These are phyloP conservation scores for Plasmodium reichenowi DNA, from an alignment of 169 alveolate species.

Conservation along the genomic window DNA sequence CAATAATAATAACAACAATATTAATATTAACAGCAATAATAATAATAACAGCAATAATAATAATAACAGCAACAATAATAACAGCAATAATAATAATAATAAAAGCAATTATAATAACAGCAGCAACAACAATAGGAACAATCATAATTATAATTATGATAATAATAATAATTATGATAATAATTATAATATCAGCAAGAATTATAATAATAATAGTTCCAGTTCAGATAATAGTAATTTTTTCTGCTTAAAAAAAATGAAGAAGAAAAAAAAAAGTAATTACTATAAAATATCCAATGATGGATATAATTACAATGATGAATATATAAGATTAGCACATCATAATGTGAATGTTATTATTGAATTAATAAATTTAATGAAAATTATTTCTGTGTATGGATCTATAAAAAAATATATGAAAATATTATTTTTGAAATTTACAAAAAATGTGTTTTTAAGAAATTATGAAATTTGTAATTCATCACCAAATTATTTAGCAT, in stretches of 20 bases:
- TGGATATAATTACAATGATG: constrained; percentile 57
- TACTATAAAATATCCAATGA: constrained; percentile 52
- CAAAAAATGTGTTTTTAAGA: constrained; percentile 45
- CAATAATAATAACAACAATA: background rate
- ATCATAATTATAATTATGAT: too few species aligned
- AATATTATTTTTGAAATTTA: constrained; percentile 41
- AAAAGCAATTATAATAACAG: too few species aligned
- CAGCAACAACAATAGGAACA: too few species aligned
- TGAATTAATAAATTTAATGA: constrained; percentile 60
- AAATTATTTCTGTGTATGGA: constrained; percentile 66
- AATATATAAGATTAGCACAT: constrained; percentile 54
- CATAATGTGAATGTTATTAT: constrained; percentile 40
- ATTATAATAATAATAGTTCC: constrained; percentile 28
- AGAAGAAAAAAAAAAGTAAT: constrained; percentile 37
- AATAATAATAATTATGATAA: background rate
- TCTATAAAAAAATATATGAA: constrained; percentile 67
- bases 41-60: background rate
- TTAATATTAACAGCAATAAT: background rate
- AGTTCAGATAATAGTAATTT: constrained; percentile 48
- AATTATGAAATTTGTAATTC: constrained; percentile 35
- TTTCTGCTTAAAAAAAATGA: constrained; percentile 49
- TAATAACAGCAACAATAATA: too few species aligned
- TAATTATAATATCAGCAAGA: constrained; percentile 30
- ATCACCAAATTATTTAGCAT: constrained; percentile 51
- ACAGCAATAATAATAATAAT: too few species aligned